A percentile compares a stretch with the other conserved stretches of the same genome.
Conservation (phyloP, 2,329 filamentous ascomycete genomes). For the Sporothrix dimorphospora region DNA sequence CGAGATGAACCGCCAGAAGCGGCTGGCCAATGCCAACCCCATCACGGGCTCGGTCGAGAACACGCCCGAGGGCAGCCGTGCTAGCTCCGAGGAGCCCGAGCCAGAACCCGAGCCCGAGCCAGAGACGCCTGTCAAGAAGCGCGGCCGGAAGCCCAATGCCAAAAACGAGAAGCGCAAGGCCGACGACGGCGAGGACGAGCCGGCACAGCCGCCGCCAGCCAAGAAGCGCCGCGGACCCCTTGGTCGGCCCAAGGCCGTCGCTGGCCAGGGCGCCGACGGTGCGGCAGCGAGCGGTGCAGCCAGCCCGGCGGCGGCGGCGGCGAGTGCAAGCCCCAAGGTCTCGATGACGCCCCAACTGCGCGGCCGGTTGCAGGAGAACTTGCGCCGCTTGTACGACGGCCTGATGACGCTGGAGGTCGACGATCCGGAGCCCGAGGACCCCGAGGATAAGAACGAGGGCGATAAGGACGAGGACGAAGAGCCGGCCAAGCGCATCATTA, state of each 20-base stretch:
- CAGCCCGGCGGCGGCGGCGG: neutral
- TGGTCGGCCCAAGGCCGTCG: constrained; percentile 66
- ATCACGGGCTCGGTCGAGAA: constrained; percentile 54
- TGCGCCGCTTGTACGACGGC: constrained; percentile 75
- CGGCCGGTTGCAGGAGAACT: constrained; percentile 74
- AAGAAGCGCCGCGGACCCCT: constrained; percentile 78
- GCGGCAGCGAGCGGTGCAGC: constrained; percentile 34
- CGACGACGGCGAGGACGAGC: constrained; percentile 74
- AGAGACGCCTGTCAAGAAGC: constrained; percentile 75
- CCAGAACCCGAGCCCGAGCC: constrained; percentile 41
- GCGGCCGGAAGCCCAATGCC: constrained; percentile 75
- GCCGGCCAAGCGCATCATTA: constrained; percentile 74
- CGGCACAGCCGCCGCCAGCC: constrained; percentile 72
- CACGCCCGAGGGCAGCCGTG: constrained; percentile 77
- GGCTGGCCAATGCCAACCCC: constrained; percentile 42
- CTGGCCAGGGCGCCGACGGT: constrained; percentile 39
- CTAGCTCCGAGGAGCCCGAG: constrained; percentile 72
- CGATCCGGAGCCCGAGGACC: constrained; percentile 61
- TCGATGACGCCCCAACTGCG: constrained; percentile 68
- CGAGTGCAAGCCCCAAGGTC: neutral
- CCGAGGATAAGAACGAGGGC: constrained; percentile 49
- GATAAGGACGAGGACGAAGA: constrained; percentile 58
- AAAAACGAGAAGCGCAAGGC: constrained; percentile 88
- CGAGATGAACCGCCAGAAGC: constrained; percentile 73
- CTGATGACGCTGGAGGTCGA: constrained; percentile 86